Conservation (phyloP, 345 rosid genomes). For the Passiflora organensis region DNA sequence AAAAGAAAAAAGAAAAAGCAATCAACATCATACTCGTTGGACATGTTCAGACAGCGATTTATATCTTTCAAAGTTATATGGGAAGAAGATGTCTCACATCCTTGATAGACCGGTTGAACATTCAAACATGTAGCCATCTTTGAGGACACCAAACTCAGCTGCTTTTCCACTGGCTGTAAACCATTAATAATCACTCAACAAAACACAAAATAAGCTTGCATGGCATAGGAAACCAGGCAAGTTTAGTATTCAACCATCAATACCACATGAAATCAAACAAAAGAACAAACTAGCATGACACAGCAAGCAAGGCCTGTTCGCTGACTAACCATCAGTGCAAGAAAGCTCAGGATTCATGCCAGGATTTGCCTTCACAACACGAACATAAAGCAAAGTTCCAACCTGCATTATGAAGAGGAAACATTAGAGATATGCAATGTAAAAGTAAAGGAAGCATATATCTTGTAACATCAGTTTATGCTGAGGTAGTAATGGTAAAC, state of each 20-base stretch:
- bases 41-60: too few relatives aligned
- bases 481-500: background rate
- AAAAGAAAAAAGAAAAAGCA: constrained; percentile 5
- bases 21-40: background rate
- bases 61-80: background rate
- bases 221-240: too few relatives aligned
- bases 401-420: constrained; percentile 32
- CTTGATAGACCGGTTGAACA: constrained; percentile 76
- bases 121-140: constrained; percentile 79
- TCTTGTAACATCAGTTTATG: background rate
- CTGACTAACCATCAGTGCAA: constrained; percentile 59
- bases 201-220: background rate
- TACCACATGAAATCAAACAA: constrained; percentile 3
- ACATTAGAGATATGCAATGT: background rate
- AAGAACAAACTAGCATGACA: too few relatives aligned
- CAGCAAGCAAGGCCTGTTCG: background rate
- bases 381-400: constrained; percentile 67
- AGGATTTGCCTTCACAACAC: constrained; percentile 68
- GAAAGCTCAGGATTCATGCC: constrained; percentile 75
- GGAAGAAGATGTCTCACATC: constrained; percentile 42
- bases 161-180: constrained; percentile 70
- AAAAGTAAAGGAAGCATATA: background rate
- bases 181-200: constrained; percentile 1
- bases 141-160: constrained; percentile 64
- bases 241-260: background rate